Base-by-base conservation (phyloP, 2,329 filamentous ascomycete species). In the Botryotinia narcissicola region DNA sequence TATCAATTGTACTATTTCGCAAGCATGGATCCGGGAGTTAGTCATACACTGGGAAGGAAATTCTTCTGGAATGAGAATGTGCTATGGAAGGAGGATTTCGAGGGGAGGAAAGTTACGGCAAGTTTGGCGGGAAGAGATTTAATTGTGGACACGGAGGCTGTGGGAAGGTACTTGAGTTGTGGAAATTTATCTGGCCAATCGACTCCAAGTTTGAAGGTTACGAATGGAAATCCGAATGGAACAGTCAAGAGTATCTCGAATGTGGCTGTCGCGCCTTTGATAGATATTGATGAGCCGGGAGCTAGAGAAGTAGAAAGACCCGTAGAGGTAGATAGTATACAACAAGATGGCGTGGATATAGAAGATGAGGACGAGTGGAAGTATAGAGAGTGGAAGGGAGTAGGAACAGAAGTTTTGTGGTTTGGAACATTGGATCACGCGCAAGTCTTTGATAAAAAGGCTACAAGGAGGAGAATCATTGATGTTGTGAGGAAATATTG, bases 31-130 rank as follows among this genome's bases (percentile, higher is more conserved):
- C 87, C 88, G 77, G 85, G 87, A 63, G 85, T 90, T 14, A 83
- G 87, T 14, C 87, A 90, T 77, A 89, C 87, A 0, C 81, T 90
- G 1, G 84, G 85, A 20, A 82, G 89, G 20, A 84, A 87, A 54
- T 90, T 91, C 79, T 89, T 89, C 81, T 91, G 89, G 89, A 83
- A 82, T 32, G 84, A 90, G 74, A 90, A 88, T 77, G 83, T 89
- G 1, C 79, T 91, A 10, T 91, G 88, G 89, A 87, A 87, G 77
- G 84, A 89, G 57, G 86, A 88, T 73, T 78, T 90, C 12, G 77
- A 80, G 46, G 79, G 81, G 25, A 81, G 70, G 76, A 81, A 73
- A 29, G 82, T 86, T 16, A 87, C 87, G 1, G 86, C 88, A 4
- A 83, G 83, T 59, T 79, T 90, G 32, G 83, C 84, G 29, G 84